Evolutionary conservation across 805 yeast genomes (phyloP).

Genomic region (Candida pseudoglaebosa): DNA sequence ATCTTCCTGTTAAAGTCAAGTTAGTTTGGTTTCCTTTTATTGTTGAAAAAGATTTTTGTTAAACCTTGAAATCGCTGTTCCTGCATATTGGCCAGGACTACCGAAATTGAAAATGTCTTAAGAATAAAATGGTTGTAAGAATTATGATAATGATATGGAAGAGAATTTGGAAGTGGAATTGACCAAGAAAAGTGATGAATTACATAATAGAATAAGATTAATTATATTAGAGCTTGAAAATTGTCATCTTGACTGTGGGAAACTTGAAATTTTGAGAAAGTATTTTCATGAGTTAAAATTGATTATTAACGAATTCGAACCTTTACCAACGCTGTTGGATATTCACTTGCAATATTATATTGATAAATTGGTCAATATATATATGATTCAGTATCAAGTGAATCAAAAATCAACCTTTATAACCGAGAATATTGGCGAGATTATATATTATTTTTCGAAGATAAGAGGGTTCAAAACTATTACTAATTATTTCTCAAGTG

Average conservation of each 20-base stretch:
- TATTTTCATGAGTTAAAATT: not conserved
- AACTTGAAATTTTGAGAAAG: not conserved
- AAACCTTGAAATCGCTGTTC: not conserved
- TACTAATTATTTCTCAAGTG: conserved; percentile 56
- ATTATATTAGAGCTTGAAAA: conserved; percentile 1
- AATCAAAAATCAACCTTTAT: conserved; percentile 4
- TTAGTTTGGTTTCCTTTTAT: not conserved
- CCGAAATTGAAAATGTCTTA: no score
- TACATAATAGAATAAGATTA: conserved; percentile 11
- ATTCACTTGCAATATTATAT: conserved; percentile 31
- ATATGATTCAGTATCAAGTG: conserved; percentile 11
- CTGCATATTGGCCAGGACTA: not conserved
- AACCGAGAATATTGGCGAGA: conserved; percentile 19
- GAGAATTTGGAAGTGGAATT: conserved; percentile 10
- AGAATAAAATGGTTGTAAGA: not conserved
- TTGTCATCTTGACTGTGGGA: not conserved
- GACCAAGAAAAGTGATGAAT: conserved; percentile 13
- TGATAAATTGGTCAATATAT: conserved; percentile 21
- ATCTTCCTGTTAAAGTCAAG: not conserved
- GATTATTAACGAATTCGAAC: conserved; percentile 48
- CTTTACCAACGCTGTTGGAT: conserved; percentile 51
- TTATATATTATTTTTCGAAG: conserved; percentile 60
- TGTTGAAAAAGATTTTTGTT: not conserved
- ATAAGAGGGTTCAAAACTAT: conserved; percentile 63
- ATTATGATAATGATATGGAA: conserved; percentile 9